Conservation (phyloP, 371 early-diverging fungal genomes). For the Neoconidiobolus thromboides region DNA sequence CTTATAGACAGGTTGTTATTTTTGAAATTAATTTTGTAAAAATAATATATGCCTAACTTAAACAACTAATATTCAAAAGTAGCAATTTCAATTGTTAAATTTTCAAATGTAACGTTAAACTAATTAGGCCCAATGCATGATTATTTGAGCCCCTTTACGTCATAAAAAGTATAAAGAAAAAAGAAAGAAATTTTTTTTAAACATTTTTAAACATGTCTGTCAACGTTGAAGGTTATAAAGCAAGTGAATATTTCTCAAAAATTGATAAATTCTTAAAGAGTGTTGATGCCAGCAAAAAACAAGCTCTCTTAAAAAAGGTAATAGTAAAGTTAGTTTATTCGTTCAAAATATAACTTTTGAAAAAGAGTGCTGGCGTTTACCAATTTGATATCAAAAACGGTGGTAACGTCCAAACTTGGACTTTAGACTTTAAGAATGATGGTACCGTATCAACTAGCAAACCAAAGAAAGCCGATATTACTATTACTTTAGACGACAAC, state of each 20-base stretch:
- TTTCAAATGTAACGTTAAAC: too few species aligned
- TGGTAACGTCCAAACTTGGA: not conserved
- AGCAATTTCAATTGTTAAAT: too few species aligned
- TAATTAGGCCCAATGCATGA: too few species aligned
- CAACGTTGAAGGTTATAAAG: not conserved
- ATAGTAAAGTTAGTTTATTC: too few species aligned
- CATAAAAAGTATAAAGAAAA: too few species aligned
- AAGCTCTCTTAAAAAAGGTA: not conserved
- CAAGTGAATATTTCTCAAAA: not conserved
- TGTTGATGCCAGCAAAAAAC: not conserved
- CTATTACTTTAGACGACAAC: not conserved
- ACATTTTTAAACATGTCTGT: not conserved
- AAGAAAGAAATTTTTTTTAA: too few species aligned
- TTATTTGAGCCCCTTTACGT: too few species aligned
- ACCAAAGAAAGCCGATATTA: not conserved
- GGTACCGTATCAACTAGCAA: not conserved
- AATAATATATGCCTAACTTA: too few species aligned
- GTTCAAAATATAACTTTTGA: too few species aligned
- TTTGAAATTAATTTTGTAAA: too few species aligned
- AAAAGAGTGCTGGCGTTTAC: not conserved
- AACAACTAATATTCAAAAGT: too few species aligned
- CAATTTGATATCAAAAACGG: constrained; percentile 1
- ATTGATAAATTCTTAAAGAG: not conserved
- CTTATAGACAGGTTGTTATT: too few species aligned
- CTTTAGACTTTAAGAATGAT: not conserved